Conservation (phyloP, 352 stramenopile genomes). For the Pythium aquatile region DNA sequence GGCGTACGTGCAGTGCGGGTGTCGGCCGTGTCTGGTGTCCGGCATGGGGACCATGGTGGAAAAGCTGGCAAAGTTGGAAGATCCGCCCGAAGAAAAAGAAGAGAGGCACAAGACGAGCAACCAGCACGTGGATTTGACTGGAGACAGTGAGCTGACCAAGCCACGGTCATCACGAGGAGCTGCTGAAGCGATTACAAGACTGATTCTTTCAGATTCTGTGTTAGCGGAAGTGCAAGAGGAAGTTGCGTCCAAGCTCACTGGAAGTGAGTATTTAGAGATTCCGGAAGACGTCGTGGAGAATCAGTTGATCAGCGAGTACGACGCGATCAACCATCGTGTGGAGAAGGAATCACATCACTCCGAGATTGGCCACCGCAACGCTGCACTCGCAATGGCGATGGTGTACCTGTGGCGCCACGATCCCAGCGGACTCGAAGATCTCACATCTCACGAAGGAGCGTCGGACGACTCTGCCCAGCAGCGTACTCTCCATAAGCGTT, state of each 20-base stretch:
- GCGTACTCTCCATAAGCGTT: neutral
- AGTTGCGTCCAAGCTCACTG: neutral
- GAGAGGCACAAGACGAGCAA: neutral
- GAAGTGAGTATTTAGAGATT: neutral
- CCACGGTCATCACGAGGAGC: neutral
- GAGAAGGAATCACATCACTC: conserved; percentile 31
- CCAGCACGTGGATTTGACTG: neutral
- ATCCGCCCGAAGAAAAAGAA: neutral
- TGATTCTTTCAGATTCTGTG: neutral
- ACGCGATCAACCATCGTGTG: conserved; percentile 12
- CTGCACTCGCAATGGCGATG: conserved; percentile 40
- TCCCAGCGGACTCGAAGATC: neutral
- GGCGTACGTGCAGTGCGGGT: conserved; percentile 4
- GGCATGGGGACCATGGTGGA: neutral
- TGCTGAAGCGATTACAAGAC: neutral
- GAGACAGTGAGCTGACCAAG: neutral
- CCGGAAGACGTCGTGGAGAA: conserved; percentile 7
- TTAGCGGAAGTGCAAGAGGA: neutral
- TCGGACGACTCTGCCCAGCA: conserved; percentile 8
- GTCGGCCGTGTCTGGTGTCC: conserved; percentile 1
- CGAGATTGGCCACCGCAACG: conserved; percentile 37
- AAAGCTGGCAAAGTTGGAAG: neutral
- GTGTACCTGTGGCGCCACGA: conserved; percentile 30
- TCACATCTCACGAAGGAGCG: neutral
- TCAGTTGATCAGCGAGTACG: conserved; percentile 6